Evolutionary conservation across 1,284 basidiomycete genomes (phyloP).

Genomic region (Cryptococcus jaspeensis): DNA sequence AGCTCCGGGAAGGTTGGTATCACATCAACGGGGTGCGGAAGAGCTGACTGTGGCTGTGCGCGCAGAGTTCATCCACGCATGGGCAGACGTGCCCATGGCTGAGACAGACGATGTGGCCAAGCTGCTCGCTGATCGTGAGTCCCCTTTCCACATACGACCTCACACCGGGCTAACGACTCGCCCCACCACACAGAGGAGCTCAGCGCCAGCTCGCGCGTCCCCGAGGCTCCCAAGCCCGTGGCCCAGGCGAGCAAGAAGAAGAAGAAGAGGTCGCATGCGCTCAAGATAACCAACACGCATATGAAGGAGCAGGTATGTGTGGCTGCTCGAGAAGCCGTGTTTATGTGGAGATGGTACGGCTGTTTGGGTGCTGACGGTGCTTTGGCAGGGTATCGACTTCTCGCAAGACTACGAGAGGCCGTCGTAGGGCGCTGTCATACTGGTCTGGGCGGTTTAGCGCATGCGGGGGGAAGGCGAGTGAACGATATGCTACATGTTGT

Average conservation of each 20-base stretch:
- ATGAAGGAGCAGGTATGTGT: conserved; percentile 46
- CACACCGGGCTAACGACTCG: background rate
- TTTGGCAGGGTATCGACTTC: conserved; percentile 47
- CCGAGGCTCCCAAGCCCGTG: conserved; percentile 23
- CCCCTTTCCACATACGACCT: background rate
- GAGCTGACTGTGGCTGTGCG: background rate
- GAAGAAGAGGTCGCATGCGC: conserved; percentile 33
- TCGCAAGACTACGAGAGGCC: conserved; percentile 48
- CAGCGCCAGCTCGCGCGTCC: conserved; percentile 28
- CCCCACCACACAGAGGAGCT: conserved; percentile 33
- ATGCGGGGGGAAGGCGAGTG: too few relatives aligned
- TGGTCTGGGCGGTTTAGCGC: too few relatives aligned
- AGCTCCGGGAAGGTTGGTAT: conserved; percentile 11
- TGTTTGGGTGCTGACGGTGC: background rate
- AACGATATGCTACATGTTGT: too few relatives aligned
- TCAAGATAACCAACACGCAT: conserved; percentile 52
- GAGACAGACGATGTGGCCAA: conserved; percentile 48
- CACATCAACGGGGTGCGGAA: background rate
- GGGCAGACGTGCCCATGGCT: conserved; percentile 46
- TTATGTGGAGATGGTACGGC: background rate
- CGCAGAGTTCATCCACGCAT: conserved; percentile 44
- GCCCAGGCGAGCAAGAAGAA: conserved; percentile 36
- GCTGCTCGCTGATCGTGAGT: conserved; percentile 39
- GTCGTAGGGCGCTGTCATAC: conserved; percentile 5
- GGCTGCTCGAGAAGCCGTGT: background rate